Conservation (phyloP, 169 alveolate genomes). For the Plasmodium gaboni region DNA sequence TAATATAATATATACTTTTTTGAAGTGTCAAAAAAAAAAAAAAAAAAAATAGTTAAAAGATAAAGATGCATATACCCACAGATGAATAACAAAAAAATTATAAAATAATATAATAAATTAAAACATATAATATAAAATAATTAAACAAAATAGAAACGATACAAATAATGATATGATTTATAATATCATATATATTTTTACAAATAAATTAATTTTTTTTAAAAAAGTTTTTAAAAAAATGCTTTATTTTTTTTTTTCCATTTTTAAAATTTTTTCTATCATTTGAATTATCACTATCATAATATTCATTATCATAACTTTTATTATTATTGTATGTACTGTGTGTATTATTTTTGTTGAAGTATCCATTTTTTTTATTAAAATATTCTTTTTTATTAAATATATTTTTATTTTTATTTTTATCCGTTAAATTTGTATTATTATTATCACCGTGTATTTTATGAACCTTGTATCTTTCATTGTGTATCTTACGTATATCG, state of each 20-base stretch:
- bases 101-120: too few species aligned
- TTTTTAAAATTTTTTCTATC: constrained; percentile 15
- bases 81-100: too few species aligned
- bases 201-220: constrained; percentile 20
- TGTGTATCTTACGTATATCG: constrained; percentile 64
- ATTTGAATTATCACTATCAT: neutral
- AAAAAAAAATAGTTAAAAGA: too few species aligned
- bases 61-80: too few species aligned
- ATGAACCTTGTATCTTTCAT: constrained; percentile 45
- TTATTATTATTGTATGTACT: neutral
- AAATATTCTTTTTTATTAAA: neutral
- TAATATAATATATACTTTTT: too few species aligned
- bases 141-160: neutral
- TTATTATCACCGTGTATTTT: constrained; percentile 19
- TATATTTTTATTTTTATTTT: neutral
- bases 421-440: neutral
- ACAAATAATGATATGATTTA: too few species aligned
- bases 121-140: too few species aligned
- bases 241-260: constrained; percentile 57
- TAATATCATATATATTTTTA: too few species aligned
- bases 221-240: constrained; percentile 57
- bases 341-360: neutral
- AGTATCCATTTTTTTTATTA: neutral
- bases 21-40: too few species aligned
- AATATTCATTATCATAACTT: too few species aligned